These are phyloP conservation scores for Malassezia psittaci DNA, from an alignment of 1,284 basidiomycete genomes.

Conservation along the genomic window DNA sequence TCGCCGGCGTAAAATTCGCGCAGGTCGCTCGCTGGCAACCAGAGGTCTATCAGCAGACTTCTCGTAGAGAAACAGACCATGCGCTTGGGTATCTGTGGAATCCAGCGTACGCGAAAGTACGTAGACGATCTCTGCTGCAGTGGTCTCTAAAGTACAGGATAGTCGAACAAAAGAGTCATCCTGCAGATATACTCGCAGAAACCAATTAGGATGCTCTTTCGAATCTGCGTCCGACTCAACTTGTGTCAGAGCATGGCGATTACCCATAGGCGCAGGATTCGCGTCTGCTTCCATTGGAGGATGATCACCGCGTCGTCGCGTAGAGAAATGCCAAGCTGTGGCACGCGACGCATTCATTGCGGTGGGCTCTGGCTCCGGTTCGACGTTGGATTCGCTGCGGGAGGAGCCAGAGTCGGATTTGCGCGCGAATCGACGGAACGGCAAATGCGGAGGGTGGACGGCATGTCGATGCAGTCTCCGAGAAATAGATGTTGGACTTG, in stretches of 20 bases:
- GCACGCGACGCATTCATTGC: neutral
- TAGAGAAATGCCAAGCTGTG: neutral
- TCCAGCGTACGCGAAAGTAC: conserved; percentile 24
- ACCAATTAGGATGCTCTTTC: conserved; percentile 39
- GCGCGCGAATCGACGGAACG: neutral
- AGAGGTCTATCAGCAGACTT: conserved; percentile 43
- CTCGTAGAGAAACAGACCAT: conserved; percentile 43
- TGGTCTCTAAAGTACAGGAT: conserved; percentile 58
- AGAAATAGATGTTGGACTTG: neutral
- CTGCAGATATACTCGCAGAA: conserved; percentile 65
- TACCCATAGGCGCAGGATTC: neutral
- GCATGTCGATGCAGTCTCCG: neutral
- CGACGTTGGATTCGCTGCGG: neutral
- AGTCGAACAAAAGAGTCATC: conserved; percentile 67
- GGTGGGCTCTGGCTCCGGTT: neutral
- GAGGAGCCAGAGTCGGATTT: neutral
- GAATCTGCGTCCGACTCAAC: neutral
- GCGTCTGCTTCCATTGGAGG: neutral
- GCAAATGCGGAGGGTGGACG: neutral
- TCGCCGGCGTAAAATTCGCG: conserved; percentile 70
- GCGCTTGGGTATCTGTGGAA: conserved; percentile 24
- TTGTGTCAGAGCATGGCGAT: neutral
- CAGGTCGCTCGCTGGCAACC: conserved; percentile 66
- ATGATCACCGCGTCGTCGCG: neutral
- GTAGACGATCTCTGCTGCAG: conserved; percentile 57